Evolutionary conservation across 179 eudicot species (phyloP).

Genomic region (Silene noctiflora): DNA sequence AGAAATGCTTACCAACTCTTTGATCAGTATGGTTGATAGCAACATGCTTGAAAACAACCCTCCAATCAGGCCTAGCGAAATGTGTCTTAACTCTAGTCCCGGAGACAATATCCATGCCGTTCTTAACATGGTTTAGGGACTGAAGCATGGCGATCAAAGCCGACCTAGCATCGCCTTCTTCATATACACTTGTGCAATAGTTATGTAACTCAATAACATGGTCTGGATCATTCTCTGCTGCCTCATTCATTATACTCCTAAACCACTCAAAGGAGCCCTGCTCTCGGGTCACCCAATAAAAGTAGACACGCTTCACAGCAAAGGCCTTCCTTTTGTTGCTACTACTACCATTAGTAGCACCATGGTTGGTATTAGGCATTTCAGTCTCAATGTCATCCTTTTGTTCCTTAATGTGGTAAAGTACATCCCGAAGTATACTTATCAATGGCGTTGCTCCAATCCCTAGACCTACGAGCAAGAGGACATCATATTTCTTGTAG

Average conservation of each 20-base stretch:
- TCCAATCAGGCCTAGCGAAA: constrained; percentile 56
- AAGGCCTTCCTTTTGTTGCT: constrained; percentile 24
- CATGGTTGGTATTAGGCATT: too few relatives aligned
- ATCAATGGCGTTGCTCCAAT: constrained; percentile 48
- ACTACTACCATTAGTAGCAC: not conserved
- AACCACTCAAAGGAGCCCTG: constrained; percentile 54
- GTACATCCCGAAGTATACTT: constrained; percentile 45
- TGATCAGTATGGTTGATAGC: constrained; percentile 42
- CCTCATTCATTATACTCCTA: constrained; percentile 46
- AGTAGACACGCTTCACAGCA: constrained; percentile 37
- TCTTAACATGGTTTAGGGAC: constrained; percentile 42
- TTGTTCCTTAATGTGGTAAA: constrained; percentile 40
- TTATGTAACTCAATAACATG: constrained; percentile 44
- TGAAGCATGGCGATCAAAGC: constrained; percentile 49
- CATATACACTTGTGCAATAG: constrained; percentile 49
- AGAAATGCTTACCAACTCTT: constrained; percentile 45
- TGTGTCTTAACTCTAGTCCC: constrained; percentile 45
- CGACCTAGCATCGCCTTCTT: constrained; percentile 44
- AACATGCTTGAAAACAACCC: constrained; percentile 46
- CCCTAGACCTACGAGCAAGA: constrained; percentile 43
- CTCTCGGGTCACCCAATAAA: constrained; percentile 51
- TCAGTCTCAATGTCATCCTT: constrained; percentile 28
- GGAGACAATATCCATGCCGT: constrained; percentile 40
- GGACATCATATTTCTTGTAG: constrained; percentile 48
- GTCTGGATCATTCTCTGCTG: constrained; percentile 40